Percentiles rank a stretch among this genome's conserved stretches.
Evolutionary conservation across 164 flowering plant genomes (phyloP).

Genomic region (Stephania yunnanensis): DNA sequence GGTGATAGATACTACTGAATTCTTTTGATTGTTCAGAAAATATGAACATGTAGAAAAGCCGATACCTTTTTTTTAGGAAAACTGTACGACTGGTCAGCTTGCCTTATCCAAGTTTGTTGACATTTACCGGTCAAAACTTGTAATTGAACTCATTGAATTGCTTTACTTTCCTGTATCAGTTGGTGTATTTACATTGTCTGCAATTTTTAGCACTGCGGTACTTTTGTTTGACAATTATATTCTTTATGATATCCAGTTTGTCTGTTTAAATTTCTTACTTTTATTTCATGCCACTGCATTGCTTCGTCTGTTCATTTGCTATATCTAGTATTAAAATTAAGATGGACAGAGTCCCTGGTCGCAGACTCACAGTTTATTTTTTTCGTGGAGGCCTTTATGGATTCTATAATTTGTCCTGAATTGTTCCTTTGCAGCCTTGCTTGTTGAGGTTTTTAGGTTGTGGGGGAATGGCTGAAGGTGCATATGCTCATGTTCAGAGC

Average conservation of each 20-base stretch:
- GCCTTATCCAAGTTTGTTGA: neutral
- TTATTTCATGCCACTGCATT: too few species aligned
- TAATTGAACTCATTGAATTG: neutral
- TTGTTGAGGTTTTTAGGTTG: too few species aligned
- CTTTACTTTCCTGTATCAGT: neutral
- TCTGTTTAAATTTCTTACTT: neutral
- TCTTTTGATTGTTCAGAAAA: slow-evolving; percentile 5
- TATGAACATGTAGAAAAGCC: too few species aligned
- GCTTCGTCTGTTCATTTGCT: too few species aligned
- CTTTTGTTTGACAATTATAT: neutral
- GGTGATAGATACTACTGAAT: neutral
- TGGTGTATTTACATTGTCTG: neutral
- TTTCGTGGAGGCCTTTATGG: too few species aligned
- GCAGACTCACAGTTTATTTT: too few species aligned
- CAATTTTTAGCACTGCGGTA: neutral
- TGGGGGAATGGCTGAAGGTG: too few species aligned
- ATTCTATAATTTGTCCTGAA: too few species aligned
- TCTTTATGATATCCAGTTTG: neutral
- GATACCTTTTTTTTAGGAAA: neutral
- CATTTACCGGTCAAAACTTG: neutral
- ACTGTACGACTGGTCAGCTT: neutral
- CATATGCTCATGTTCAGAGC: too few species aligned
- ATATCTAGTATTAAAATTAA: too few species aligned
- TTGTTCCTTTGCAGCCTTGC: too few species aligned
- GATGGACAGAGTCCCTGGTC: too few species aligned